Percentiles rank a stretch among this genome's conserved stretches.
Evolutionary conservation across 2,329 filamentous ascomycete genomes (phyloP).

Genomic region (Harringtonia aguacate): DNA sequence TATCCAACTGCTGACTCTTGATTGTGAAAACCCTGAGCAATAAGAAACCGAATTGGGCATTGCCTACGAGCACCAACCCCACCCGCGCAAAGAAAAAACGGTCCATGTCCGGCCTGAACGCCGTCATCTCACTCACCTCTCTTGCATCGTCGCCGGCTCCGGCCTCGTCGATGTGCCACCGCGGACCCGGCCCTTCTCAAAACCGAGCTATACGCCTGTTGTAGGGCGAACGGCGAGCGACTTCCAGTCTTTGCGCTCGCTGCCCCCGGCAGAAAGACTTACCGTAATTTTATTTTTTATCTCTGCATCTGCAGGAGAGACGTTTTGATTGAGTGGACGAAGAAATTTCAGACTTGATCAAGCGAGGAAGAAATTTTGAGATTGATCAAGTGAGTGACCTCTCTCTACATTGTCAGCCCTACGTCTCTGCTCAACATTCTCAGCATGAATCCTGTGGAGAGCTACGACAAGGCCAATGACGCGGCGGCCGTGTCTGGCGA

Average conservation of each 20-base stretch:
- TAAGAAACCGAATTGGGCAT: no score
- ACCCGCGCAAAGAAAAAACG: no score
- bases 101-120: constrained; percentile 29
- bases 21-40: no score
- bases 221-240: constrained; percentile 44
- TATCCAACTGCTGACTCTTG: no score
- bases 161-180: constrained; percentile 28
- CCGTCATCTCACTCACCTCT: not conserved
- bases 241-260: constrained; percentile 60
- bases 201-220: constrained; percentile 9
- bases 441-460: not conserved
- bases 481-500: constrained; percentile 5
- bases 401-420: no score
- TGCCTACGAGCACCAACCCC: constrained; percentile 9
- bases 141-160: constrained; percentile 22
- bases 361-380: no score
- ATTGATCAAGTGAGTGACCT: no score
- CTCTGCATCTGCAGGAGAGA: not conserved
- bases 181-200: not conserved
- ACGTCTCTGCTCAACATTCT: not conserved
- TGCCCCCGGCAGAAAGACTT: constrained; percentile 47
- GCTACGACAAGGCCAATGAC: constrained; percentile 4
- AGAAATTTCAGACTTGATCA: no score
- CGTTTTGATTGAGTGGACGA: no score
- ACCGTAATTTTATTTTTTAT: not conserved